Conservation (phyloP, 768 basidiomycete species). For the Xerocomus brunneocitrinus region DNA sequence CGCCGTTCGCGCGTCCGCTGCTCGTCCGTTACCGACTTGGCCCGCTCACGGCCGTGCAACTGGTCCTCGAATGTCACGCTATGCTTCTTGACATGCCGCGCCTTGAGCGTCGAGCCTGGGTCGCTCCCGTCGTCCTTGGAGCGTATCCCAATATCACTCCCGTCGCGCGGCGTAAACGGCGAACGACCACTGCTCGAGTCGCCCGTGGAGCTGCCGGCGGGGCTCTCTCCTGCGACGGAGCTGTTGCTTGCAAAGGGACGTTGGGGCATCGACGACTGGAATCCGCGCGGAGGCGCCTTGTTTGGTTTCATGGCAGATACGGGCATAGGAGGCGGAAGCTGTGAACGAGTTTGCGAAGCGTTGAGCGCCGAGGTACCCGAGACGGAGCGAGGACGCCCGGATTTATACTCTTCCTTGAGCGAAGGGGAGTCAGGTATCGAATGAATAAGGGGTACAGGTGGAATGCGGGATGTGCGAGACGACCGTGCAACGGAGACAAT, state of each 20-base stretch:
- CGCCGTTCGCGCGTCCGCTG: conserved; percentile 66
- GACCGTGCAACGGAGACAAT: conserved; percentile 21
- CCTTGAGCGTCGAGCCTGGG: conserved; percentile 25
- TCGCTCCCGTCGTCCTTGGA: conserved; percentile 21
- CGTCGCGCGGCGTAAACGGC: conserved; percentile 75
- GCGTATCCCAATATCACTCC: conserved; percentile 51
- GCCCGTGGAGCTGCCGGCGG: conserved; percentile 74
- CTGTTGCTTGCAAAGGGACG: conserved; percentile 54
- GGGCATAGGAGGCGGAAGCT: conserved; percentile 4
- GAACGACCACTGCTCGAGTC: conserved; percentile 75
- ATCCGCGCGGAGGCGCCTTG: conserved; percentile 26
- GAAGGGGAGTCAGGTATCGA: conserved; percentile 32
- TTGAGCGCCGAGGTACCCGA: conserved; percentile 9
- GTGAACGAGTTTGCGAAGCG: conserved; percentile 10
- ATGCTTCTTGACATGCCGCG: conserved; percentile 44
- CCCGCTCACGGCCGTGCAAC: conserved; percentile 28
- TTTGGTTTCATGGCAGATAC: not conserved
- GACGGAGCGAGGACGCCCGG: conserved; percentile 9
- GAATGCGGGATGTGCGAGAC: conserved; percentile 25
- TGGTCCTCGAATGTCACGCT: conserved; percentile 70
- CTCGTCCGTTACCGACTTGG: conserved; percentile 37
- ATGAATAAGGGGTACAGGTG: conserved; percentile 28
- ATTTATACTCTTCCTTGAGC: conserved; percentile 19
- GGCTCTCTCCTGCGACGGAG: conserved; percentile 51
- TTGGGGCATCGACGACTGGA: conserved; percentile 23